These are phyloP conservation scores for Termitomyces sp. DNA, from an alignment of 768 basidiomycete genomes.

Conservation along the genomic window DNA sequence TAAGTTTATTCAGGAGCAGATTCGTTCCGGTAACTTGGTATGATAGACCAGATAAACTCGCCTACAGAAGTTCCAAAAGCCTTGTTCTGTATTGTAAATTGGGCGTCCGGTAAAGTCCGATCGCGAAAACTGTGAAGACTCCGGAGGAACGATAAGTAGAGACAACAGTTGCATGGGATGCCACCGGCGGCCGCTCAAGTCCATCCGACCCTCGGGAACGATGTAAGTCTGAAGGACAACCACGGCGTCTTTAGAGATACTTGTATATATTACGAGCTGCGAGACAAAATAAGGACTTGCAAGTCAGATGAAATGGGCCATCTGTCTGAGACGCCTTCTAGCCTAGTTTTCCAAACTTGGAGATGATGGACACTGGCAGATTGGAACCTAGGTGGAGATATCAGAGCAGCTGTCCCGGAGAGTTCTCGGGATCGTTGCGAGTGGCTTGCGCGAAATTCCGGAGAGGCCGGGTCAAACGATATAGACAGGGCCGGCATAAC, in stretches of 20 bases:
- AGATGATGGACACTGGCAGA: background rate
- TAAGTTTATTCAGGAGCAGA: slow-evolving; percentile 14
- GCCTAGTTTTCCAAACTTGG: background rate
- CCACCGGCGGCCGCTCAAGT: background rate
- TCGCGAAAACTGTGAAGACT: background rate
- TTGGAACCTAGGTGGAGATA: slow-evolving; percentile 7
- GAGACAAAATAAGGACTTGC: background rate
- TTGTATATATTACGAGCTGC: background rate
- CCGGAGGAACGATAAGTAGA: background rate
- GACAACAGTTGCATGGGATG: background rate
- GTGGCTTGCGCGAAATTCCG: background rate
- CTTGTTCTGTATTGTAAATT: background rate
- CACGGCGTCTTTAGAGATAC: background rate
- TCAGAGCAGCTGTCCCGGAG: background rate
- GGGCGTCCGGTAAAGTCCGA: slow-evolving; percentile 8
- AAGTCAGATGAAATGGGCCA: background rate
- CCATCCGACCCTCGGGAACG: background rate
- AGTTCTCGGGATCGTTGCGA: background rate
- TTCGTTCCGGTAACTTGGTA: slow-evolving; percentile 16
- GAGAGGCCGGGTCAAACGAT: background rate
- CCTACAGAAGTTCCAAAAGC: slow-evolving; percentile 3
- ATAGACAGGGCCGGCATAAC: no score
- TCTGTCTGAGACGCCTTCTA: background rate
- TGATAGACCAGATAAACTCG: slow-evolving; percentile 8
- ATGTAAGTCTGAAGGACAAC: background rate